Conservation (phyloP, 139 green algal species). For the Gonium pectorale region DNA sequence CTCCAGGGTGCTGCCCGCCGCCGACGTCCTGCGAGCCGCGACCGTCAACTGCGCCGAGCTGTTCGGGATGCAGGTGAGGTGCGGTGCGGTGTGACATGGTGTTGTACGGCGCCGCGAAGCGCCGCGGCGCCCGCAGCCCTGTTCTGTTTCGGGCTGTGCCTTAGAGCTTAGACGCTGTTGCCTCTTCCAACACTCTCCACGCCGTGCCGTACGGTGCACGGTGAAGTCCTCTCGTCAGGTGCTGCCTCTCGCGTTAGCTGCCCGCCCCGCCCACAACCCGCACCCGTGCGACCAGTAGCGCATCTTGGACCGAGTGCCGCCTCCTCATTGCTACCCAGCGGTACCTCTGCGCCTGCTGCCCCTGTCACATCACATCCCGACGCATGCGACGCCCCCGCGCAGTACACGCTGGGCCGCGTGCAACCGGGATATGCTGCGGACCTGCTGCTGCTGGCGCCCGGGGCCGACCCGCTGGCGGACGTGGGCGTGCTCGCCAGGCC, state of each 20-base stretch:
- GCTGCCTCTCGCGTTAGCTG: background rate
- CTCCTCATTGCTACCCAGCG: background rate
- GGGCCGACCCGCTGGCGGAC: conserved; percentile 12
- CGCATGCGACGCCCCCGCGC: background rate
- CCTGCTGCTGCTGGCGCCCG: conserved; percentile 32
- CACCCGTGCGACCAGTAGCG: background rate
- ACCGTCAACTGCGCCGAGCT: conserved; percentile 56
- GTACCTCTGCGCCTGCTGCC: background rate
- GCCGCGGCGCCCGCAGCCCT: too few species aligned
- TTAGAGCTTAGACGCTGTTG: too few species aligned
- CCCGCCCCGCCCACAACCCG: background rate
- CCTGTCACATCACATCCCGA: too few species aligned
- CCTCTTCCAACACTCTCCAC: background rate
- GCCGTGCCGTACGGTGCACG: background rate
- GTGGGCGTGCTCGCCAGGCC: background rate
- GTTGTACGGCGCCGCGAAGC: background rate
- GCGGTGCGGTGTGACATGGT: background rate
- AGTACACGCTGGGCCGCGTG: conserved; percentile 12
- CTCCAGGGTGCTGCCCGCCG: conserved; percentile 4
- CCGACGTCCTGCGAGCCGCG: conserved; percentile 50
- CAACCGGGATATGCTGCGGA: conserved; percentile 3
- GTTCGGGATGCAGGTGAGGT: conserved; percentile 49
- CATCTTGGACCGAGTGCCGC: background rate
- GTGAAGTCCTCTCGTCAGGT: background rate
- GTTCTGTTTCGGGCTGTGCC: too few species aligned